Evolutionary conservation across 768 basidiomycete species (phyloP), one percentile per base, ranked within the genome.

Genomic region (Tulasnella sp.): DNA sequence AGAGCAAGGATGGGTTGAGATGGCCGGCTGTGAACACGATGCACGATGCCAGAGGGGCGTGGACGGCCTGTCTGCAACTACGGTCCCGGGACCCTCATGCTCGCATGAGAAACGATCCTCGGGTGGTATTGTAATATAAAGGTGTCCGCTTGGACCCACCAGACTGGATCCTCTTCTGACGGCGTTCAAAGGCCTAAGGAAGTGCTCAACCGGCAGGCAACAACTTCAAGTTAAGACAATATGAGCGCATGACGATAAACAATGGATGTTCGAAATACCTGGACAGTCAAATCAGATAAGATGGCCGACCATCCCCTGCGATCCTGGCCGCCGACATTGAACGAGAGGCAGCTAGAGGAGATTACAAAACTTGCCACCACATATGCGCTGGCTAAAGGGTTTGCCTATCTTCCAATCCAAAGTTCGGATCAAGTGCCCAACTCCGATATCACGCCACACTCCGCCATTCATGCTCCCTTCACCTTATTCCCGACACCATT

Each of bases 391-490:
- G 80, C 90, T 2, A 85, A 87, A 69, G 88, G 89, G 5, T 76
- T 97, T 27, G 74, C 86, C n/a, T 90, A 89, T 69, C 82, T 92
- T 19, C 88, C 88, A 9, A 73, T 78, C 2, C 70, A 73, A 1
- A 65, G 74, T 7, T 44, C 50, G 2, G 61, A 65, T 8, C 74
- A 70, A 30, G 44, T 68, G 58, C 78, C 82, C 59, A 19, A 48
- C 10, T 21, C 19, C 8, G 19, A 73, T 81, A 1, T 67, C 73
- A 24, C 73, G 47, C 82, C 85, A 1, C 80, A 81, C 10, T 81
- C 84, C n/a, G 84, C 83, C 0, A 88, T 94, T 65, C 88, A 96
- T 68, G 94, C 93, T 0, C 96, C 96, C 0, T 73, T 97, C 63
- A 79, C 94, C 0, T 75, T 99, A 42, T 80, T 93, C 65, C 95